Evolutionary conservation across 495 filamentous ascomycete species (phyloP).

Genomic region (Penicillium nucicola): DNA sequence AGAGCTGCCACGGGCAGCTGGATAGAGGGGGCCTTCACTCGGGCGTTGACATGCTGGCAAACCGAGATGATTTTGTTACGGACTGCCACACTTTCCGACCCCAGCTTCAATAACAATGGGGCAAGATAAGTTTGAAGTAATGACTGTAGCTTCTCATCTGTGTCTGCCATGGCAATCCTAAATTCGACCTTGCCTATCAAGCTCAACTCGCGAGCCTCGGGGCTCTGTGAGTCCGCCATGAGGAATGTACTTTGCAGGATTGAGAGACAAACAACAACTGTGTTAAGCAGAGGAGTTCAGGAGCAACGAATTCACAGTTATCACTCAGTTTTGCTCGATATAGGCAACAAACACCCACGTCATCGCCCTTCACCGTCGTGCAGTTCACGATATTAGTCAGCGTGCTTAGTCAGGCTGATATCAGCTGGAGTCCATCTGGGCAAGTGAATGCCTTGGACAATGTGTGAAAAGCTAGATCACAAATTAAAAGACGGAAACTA

Average conservation of each 20-base stretch:
- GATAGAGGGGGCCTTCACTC: slow-evolving; percentile 66
- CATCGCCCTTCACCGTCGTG: slow-evolving; percentile 12
- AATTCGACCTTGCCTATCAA: slow-evolving; percentile 90
- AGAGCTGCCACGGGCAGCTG: slow-evolving; percentile 79
- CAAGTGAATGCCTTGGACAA: too few relatives aligned
- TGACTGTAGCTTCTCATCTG: slow-evolving; percentile 75
- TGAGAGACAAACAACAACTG: background rate
- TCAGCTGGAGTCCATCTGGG: too few relatives aligned
- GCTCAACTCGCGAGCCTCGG: slow-evolving; percentile 75
- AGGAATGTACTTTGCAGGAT: slow-evolving; percentile 2
- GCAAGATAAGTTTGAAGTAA: slow-evolving; percentile 76
- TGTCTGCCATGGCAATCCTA: slow-evolving; percentile 77
- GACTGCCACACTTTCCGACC: slow-evolving; percentile 74
- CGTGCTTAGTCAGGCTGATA: too few relatives aligned
- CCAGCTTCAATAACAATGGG: slow-evolving; percentile 78
- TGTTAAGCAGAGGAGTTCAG: slow-evolving; percentile 7
- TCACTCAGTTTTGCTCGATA: background rate
- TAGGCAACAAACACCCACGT: slow-evolving; percentile 24
- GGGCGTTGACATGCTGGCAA: slow-evolving; percentile 77
- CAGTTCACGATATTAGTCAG: too few relatives aligned
- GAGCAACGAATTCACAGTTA: background rate
- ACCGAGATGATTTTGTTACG: slow-evolving; percentile 74
- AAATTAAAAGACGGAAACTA: too few relatives aligned
- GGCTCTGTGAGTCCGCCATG: slow-evolving; percentile 41
- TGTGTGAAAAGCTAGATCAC: too few relatives aligned